These are phyloP conservation scores for Boletus patriciae DNA, from an alignment of 768 basidiomycete species.

Conservation along the genomic window DNA sequence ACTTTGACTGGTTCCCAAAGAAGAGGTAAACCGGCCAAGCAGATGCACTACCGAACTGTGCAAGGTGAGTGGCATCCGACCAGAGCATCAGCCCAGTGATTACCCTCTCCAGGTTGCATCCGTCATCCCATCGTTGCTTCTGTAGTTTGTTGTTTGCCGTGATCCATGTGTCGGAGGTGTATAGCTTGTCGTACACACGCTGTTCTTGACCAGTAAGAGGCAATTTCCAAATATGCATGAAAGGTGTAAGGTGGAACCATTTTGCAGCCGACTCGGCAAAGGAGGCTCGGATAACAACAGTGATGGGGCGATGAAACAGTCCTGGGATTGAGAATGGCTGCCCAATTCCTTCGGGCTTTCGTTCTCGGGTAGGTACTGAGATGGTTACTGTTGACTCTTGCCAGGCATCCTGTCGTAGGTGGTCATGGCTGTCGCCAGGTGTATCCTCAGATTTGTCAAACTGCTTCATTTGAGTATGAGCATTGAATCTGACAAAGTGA, in stretches of 20 bases:
- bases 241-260: too few species aligned
- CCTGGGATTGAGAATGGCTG: slow-evolving; percentile 30
- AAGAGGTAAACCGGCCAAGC: neutral
- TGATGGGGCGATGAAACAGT: slow-evolving; percentile 25
- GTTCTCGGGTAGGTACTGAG: slow-evolving; percentile 30
- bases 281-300: slow-evolving; percentile 5
- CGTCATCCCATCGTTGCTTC: slow-evolving; percentile 10
- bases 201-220: slow-evolving; percentile 6
- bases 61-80: neutral
- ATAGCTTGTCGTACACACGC: slow-evolving; percentile 26
- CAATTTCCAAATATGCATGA: slow-evolving; percentile 22
- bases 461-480: slow-evolving; percentile 1
- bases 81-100: neutral
- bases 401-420: slow-evolving; percentile 2
- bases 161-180: slow-evolving; percentile 25
- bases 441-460: slow-evolving; percentile 11
- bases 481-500: slow-evolving; percentile 8
- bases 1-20: neutral
- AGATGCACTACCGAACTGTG: neutral
- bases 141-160: slow-evolving; percentile 24
- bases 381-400: slow-evolving; percentile 23
- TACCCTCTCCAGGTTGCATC: slow-evolving; percentile 13
- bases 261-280: slow-evolving; percentile 9
- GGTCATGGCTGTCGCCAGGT: too few species aligned
- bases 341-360: slow-evolving; percentile 10